Evolutionary conservation across 306 rosid genomes (phyloP).

Genomic region (Delonix regia): DNA sequence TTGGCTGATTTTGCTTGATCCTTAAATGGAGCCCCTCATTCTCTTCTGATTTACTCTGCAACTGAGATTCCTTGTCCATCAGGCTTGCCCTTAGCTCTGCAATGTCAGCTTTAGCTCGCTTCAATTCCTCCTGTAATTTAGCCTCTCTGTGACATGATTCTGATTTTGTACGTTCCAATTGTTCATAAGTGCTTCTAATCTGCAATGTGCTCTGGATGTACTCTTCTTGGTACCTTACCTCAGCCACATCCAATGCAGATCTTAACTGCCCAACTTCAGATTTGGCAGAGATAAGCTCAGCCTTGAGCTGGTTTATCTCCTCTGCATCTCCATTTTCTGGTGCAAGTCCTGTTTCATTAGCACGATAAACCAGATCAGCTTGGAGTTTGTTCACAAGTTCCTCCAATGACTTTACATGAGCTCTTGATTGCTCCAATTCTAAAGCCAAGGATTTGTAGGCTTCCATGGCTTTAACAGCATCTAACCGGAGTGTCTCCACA

Average conservation of each 20-base stretch:
- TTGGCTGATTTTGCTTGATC: constrained; percentile 31
- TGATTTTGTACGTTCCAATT: constrained; percentile 58
- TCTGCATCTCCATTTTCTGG: constrained; percentile 42
- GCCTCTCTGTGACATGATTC: constrained; percentile 57
- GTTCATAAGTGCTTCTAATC: constrained; percentile 72
- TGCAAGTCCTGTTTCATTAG: constrained; percentile 4
- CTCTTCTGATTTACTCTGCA: constrained; percentile 48
- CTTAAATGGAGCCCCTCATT: constrained; percentile 42
- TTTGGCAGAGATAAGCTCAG: constrained; percentile 56
- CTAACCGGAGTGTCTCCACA: constrained; percentile 52
- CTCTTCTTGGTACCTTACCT: constrained; percentile 79
- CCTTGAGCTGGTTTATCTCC: constrained; percentile 53
- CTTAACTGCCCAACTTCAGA: constrained; percentile 61
- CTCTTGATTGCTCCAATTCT: constrained; percentile 77
- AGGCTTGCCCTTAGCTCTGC: constrained; percentile 56
- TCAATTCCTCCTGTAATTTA: constrained; percentile 57
- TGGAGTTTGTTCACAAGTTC: constrained; percentile 59
- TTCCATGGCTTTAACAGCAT: constrained; percentile 52
- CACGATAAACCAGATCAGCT: constrained; percentile 39
- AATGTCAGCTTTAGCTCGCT: constrained; percentile 45
- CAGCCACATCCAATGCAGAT: constrained; percentile 67
- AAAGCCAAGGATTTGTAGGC: constrained; percentile 47
- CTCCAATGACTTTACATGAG: constrained; percentile 66
- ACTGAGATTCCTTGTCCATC: constrained; percentile 59
- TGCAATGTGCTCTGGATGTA: constrained; percentile 76